These are phyloP conservation scores for Tricholoma saponaceum DNA, from an alignment of 768 basidiomycete species.

Conservation along the genomic window DNA sequence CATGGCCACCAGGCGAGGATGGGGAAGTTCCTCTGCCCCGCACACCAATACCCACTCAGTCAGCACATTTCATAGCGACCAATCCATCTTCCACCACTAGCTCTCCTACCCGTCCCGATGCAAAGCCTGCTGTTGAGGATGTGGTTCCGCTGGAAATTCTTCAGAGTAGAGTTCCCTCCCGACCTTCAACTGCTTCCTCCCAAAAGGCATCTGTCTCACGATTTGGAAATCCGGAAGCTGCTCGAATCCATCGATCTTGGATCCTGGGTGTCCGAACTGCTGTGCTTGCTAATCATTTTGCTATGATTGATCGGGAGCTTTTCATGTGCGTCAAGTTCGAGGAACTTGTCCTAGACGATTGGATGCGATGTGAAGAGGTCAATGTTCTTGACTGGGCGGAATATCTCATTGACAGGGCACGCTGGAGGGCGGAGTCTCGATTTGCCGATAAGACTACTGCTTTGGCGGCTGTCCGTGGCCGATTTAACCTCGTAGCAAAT, in stretches of 20 bases:
- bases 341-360: conserved; percentile 76
- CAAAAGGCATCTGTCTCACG: conserved; percentile 25
- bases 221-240: conserved; percentile 29
- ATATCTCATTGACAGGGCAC: conserved; percentile 71
- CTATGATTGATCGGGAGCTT: conserved; percentile 85
- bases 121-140: conserved; percentile 54
- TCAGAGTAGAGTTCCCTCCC: conserved; percentile 47
- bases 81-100: conserved; percentile 21
- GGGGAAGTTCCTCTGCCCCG: conserved; percentile 10
- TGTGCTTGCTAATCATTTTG: conserved; percentile 69
- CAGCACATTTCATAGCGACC: conserved; percentile 21
- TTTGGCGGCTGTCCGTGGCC: conserved; percentile 67
- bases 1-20: neutral
- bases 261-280: conserved; percentile 61
- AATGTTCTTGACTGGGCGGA: conserved; percentile 81
- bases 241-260: conserved; percentile 65
- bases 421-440: conserved; percentile 60
- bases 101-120: conserved; percentile 32
- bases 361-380: conserved; percentile 58
- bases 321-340: conserved; percentile 85
- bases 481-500: conserved; percentile 82
- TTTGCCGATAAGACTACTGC: conserved; percentile 63
- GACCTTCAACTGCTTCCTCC: conserved; percentile 18
- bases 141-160: conserved; percentile 66
- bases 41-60: conserved; percentile 33